phyloP scores from a whole-genome alignment of 1,284 basidiomycete genomes.

The Sphaerobolus stellatus region DNA sequence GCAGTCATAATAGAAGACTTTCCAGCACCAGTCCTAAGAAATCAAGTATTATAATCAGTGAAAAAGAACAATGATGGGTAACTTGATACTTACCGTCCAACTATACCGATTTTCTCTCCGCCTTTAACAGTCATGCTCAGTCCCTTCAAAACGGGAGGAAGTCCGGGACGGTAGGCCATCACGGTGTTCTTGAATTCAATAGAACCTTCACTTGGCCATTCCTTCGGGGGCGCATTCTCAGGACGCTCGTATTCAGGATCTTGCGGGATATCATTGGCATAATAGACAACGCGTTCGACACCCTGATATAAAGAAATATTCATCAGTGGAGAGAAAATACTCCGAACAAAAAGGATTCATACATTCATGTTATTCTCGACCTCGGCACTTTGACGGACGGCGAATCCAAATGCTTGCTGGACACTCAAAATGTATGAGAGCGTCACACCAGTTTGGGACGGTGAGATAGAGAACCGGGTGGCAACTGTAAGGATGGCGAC shows the following conservation, averaged over 20 bases:
- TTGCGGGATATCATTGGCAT: constrained; percentile 73
- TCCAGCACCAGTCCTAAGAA: constrained; percentile 67
- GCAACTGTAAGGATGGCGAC: constrained; percentile 80
- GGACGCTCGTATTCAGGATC: constrained; percentile 73
- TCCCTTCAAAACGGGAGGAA: constrained; percentile 67
- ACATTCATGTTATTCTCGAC: constrained; percentile 89
- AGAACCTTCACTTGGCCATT: constrained; percentile 69
- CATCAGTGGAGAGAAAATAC: background rate
- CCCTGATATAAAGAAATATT: constrained; percentile 30
- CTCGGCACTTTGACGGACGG: constrained; percentile 81
- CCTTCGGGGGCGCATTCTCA: constrained; percentile 52
- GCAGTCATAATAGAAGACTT: constrained; percentile 66
- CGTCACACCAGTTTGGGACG: constrained; percentile 74
- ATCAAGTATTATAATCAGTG: constrained; percentile 8
- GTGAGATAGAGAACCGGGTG: constrained; percentile 71
- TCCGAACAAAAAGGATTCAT: background rate
- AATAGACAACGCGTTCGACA: constrained; percentile 82
- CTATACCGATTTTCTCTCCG: constrained; percentile 90
- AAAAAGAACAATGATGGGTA: background rate
- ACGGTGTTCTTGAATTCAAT: constrained; percentile 64
- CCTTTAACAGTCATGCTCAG: constrained; percentile 62
- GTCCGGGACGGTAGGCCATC: constrained; percentile 69
- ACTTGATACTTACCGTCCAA: constrained; percentile 52
- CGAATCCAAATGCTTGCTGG: constrained; percentile 78
- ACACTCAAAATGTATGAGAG: constrained; percentile 77